These are phyloP conservation scores for Cucumis cinereus DNA, from an alignment of 306 rosid species.

Conservation along the genomic window DNA sequence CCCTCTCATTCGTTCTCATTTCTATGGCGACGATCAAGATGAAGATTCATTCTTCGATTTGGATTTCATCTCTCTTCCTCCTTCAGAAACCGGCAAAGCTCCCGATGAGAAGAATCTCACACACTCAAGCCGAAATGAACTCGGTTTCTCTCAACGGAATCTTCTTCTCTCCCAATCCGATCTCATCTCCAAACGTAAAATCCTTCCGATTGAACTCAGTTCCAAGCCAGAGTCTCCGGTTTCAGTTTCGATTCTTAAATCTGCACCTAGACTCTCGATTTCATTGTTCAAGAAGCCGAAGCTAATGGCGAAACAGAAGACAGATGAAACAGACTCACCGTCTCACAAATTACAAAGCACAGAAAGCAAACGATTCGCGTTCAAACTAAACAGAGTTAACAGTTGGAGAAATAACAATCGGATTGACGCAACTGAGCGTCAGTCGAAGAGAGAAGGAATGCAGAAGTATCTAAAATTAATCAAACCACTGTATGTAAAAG, in stretches of 20 bases:
- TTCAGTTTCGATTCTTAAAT: constrained; percentile 43
- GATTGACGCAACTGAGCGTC: constrained; percentile 8
- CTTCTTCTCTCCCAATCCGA: constrained; percentile 29
- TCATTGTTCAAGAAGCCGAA: constrained; percentile 41
- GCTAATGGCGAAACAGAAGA: constrained; percentile 4
- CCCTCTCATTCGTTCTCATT: neutral
- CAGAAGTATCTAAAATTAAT: constrained; percentile 38
- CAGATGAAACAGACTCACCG: neutral
- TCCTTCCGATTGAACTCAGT: constrained; percentile 61
- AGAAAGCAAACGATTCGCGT: constrained; percentile 14
- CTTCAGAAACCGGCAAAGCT: constrained; percentile 16
- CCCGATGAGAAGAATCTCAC: constrained; percentile 1
- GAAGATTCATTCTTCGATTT: constrained; percentile 90
- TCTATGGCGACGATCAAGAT: constrained; percentile 26
- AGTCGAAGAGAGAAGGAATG: constrained; percentile 42
- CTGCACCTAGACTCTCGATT: constrained; percentile 61
- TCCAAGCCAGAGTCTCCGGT: constrained; percentile 85
- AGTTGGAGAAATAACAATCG: constrained; percentile 23
- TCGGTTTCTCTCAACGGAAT: constrained; percentile 11
- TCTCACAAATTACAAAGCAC: constrained; percentile 4
- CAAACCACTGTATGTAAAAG: constrained; percentile 5
- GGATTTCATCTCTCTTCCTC: constrained; percentile 31
- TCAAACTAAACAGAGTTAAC: constrained; percentile 35
- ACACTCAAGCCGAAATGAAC: neutral
- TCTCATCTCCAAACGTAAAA: constrained; percentile 54